These are phyloP conservation scores for Thuja plicata DNA, from an alignment of 83 land plant genomes.

Conservation along the genomic window DNA sequence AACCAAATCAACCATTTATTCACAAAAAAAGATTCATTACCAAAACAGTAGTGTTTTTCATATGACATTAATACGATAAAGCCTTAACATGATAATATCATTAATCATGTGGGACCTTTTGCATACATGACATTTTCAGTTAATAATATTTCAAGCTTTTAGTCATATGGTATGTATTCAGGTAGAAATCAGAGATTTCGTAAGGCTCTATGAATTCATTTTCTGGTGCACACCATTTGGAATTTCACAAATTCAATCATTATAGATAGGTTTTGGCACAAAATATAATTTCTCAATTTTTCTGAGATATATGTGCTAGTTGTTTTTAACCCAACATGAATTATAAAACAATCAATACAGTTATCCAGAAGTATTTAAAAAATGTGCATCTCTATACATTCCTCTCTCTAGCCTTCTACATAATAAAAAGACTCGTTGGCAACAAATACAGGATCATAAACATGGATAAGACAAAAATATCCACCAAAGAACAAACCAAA, in stretches of 20 bases:
- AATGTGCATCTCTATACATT: neutral
- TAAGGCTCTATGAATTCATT: neutral
- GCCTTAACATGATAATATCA: neutral
- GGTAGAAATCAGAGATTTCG: neutral
- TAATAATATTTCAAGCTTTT: neutral
- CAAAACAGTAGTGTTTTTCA: neutral
- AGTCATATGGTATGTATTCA: neutral
- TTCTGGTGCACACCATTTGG: neutral
- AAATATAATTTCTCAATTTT: neutral
- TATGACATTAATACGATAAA: neutral
- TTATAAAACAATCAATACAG: neutral
- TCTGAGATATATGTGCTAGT: neutral
- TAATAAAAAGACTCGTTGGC: neutral
- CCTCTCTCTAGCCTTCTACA: neutral
- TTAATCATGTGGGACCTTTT: neutral
- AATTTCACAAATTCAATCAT: neutral
- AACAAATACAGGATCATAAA: neutral
- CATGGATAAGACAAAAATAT: neutral
- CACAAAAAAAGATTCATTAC: neutral
- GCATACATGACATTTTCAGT: neutral
- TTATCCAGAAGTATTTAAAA: neutral
- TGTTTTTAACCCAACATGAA: neutral
- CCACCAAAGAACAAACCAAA: neutral
- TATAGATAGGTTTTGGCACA: neutral
- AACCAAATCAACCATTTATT: neutral